Conservation (phyloP, 148 eudicot species). For the Camellia sinensis region DNA sequence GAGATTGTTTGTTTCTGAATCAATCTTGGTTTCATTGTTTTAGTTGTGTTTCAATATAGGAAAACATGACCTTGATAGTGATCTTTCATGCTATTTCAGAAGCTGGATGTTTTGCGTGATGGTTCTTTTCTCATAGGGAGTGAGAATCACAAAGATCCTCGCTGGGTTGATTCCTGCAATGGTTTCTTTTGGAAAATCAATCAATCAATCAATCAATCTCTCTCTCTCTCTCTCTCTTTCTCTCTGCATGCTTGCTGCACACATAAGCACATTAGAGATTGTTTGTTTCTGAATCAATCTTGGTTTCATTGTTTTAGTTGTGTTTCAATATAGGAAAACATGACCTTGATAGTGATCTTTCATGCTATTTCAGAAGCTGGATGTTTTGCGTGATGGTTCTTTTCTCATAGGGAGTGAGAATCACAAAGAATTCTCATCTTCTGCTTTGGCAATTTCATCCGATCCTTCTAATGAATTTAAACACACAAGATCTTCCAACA, state of each 20-base stretch:
- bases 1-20: background rate
- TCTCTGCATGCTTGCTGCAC: background rate
- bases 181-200: background rate
- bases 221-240: background rate
- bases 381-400: slow-evolving; percentile 36
- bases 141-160: slow-evolving; percentile 46
- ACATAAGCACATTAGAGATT: background rate
- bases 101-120: slow-evolving; percentile 40
- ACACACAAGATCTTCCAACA: slow-evolving; percentile 62
- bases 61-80: background rate
- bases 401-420: slow-evolving; percentile 48
- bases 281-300: background rate
- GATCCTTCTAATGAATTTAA: slow-evolving; percentile 45
- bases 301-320: background rate
- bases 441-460: slow-evolving; percentile 31
- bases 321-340: background rate
- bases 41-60: too few relatives aligned
- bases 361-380: slow-evolving; percentile 48
- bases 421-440: slow-evolving; percentile 50
- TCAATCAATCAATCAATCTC: background rate
- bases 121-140: slow-evolving; percentile 41
- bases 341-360: background rate
- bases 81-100: slow-evolving; percentile 35
- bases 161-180: slow-evolving; percentile 3
- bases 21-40: background rate